Percentiles rank a stretch among this genome's conserved stretches.
Conservation (phyloP, 2,329 filamentous ascomycete species). For the Fusarium sambucinum region DNA sequence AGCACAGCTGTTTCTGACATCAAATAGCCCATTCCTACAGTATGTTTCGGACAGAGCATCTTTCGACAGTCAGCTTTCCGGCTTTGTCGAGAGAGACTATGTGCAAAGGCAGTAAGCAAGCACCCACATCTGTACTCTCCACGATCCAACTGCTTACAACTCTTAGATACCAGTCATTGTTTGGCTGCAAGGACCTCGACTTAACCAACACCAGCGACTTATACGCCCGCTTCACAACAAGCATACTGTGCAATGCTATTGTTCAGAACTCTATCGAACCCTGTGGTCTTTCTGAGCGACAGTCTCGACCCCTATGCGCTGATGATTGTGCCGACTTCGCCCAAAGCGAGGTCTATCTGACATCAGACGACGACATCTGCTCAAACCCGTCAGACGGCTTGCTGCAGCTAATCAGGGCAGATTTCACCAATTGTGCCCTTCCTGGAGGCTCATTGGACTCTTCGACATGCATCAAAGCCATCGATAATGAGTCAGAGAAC, state of each 20-base stretch:
- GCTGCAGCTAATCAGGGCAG: slow-evolving; percentile 83
- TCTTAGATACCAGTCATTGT: slow-evolving; percentile 79
- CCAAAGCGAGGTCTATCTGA: slow-evolving; percentile 87
- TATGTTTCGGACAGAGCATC: slow-evolving; percentile 80
- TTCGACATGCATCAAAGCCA: slow-evolving; percentile 79
- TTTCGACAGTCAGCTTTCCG: slow-evolving; percentile 81
- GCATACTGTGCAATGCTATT: slow-evolving; percentile 92
- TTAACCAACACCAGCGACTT: slow-evolving; percentile 81
- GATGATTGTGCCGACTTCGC: slow-evolving; percentile 89
- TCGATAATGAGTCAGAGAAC: slow-evolving; percentile 83
- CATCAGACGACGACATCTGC: slow-evolving; percentile 80
- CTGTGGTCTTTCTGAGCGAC: slow-evolving; percentile 74
- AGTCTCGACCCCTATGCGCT: slow-evolving; percentile 84
- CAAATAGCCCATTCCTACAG: slow-evolving; percentile 81
- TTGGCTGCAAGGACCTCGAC: slow-evolving; percentile 84
- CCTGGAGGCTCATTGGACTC: slow-evolving; percentile 81
- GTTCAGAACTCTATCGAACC: slow-evolving; percentile 84
- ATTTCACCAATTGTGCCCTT: slow-evolving; percentile 90
- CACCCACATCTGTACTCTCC: background rate
- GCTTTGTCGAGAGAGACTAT: slow-evolving; percentile 81
- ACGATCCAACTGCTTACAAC: slow-evolving; percentile 18
- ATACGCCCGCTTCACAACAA: slow-evolving; percentile 94
- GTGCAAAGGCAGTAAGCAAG: slow-evolving; percentile 79
- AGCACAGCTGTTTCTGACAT: slow-evolving; percentile 25
- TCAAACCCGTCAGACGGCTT: slow-evolving; percentile 73